Percentiles rank a stretch among this genome's conserved stretches.
These are phyloP conservation scores for Aspergillus oerlinghausenensis DNA, from an alignment of 2,329 filamentous ascomycete genomes.

Conservation along the genomic window DNA sequence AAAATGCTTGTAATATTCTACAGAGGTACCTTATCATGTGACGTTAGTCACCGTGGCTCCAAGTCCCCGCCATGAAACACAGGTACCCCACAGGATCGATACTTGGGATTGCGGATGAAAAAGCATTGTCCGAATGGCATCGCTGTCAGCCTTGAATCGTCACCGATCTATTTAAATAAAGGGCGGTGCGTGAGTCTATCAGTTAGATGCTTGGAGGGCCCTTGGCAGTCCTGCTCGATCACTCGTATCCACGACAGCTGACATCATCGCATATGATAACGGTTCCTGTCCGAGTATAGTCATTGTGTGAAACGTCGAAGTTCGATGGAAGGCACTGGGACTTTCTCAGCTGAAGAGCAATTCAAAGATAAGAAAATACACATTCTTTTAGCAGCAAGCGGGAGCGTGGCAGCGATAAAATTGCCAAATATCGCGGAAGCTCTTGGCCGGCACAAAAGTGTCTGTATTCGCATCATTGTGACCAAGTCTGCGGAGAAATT, in stretches of 20 bases:
- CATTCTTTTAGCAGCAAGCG: conserved; percentile 58
- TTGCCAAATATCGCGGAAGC: conserved; percentile 59
- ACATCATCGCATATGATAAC: background rate
- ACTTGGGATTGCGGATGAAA: background rate
- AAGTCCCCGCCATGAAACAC: background rate
- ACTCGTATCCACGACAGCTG: background rate
- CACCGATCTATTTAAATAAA: background rate
- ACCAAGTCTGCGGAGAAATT: conserved; percentile 71
- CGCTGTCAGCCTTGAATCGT: background rate
- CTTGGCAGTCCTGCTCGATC: background rate
- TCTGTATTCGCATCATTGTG: conserved; percentile 82
- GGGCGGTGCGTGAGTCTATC: background rate
- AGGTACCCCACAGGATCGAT: background rate
- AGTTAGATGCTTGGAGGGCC: background rate
- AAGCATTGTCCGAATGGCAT: background rate
- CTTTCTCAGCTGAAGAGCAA: conserved; percentile 12
- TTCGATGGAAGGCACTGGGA: background rate
- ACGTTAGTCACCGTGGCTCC: background rate
- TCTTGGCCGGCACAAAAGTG: conserved; percentile 39
- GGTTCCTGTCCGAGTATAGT: background rate
- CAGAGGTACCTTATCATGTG: background rate
- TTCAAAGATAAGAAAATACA: conserved; percentile 24
- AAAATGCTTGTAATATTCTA: background rate
- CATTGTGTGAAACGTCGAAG: background rate
- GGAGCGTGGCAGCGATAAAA: conserved; percentile 87